phyloP scores from a whole-genome alignment of 2,329 filamentous ascomycete species.

The Pseudonectria buxi region DNA sequence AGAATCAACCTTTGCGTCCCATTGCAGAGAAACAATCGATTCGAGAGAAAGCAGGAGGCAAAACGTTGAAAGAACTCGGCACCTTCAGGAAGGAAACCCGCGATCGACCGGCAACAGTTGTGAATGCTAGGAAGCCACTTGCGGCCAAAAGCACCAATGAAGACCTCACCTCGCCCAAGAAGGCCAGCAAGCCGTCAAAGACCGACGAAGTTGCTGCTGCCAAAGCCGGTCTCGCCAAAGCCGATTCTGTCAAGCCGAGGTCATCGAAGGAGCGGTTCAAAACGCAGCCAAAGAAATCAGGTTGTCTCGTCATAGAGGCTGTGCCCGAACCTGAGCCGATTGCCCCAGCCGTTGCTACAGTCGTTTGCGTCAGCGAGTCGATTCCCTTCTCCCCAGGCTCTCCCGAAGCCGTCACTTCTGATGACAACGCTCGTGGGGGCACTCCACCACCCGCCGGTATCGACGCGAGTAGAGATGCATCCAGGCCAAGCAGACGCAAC shows the following conservation, averaged over 20 bases:
- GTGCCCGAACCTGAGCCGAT: conserved; percentile 9
- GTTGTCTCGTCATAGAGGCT: conserved; percentile 15
- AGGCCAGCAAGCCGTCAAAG: conserved; percentile 30
- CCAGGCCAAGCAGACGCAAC: conserved; percentile 60
- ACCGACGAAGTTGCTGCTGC: conserved; percentile 32
- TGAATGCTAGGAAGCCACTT: conserved; percentile 40
- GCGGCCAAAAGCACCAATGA: conserved; percentile 54
- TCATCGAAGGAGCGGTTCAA: conserved; percentile 18
- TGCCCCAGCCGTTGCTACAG: conserved; percentile 9
- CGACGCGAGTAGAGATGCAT: conserved; percentile 47
- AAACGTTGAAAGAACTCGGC: conserved; percentile 41
- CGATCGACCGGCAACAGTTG: conserved; percentile 23
- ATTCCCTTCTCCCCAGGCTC: conserved; percentile 41
- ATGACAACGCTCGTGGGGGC: conserved; percentile 35
- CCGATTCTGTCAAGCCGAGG: conserved; percentile 26
- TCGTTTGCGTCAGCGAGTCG: conserved; percentile 28
- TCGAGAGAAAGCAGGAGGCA: conserved; percentile 31
- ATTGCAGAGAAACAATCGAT: conserved; percentile 21
- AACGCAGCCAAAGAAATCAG: conserved; percentile 20
- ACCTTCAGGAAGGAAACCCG: conserved; percentile 35
- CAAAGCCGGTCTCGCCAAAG: conserved; percentile 31
- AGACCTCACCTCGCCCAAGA: conserved; percentile 52
- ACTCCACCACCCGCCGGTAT: conserved; percentile 56
- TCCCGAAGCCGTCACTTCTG: conserved; percentile 36
- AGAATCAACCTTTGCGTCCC: conserved; percentile 20